Evolutionary conservation across 129 eudicot species (phyloP), one percentile per base, ranked within the genome.

Genomic region (Flaveria linearis): DNA sequence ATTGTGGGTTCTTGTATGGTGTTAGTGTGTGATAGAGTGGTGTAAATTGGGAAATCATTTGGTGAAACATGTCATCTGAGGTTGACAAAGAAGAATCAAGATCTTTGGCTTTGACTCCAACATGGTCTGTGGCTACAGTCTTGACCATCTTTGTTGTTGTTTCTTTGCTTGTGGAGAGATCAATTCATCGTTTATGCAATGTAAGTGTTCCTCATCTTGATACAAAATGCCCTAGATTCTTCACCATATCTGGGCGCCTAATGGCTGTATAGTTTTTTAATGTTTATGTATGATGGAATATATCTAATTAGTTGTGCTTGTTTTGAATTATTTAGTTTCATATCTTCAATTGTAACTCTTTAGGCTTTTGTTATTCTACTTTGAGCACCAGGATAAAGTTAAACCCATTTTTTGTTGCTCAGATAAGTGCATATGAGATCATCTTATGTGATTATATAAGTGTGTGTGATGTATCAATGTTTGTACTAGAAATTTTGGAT

Each of bases 51-150:
- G 28, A 12, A 18, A 45, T 0, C 11, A 45, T 45, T 49, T 49
- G 43, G 71, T 66, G 82, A 72, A 63, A 82, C 61, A 82, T 82
- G 86, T 46, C 78, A 9, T 78, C 79, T 6, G 90, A 83, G 52
- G 78, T 50, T 61, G 76, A 75, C 64, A 60, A 61, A 8, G 80
- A 95, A 82, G 99, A 95, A 80, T 66, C 86, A 62, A 82, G 99
- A 79, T 91, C 99, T 62, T 79, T 95, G 87, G 99, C 96, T 78
- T 86, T 91, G 73, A 95, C 99, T 69, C 97, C 99, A 78, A 91
- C 99, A 78, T 95, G 99, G 99, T 95, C 99, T 73, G 99, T 95
- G 74, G 96, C 97, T 73, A 79, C 96, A 11, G 97, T 91, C 0
- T 89, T 95, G 89, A 95, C 99, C 20, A 68, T 95, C 80, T 95